Evolutionary conservation across 345 rosid species (phyloP), one percentile per base, ranked within the genome.

Genomic region (Cardamine occulta): DNA sequence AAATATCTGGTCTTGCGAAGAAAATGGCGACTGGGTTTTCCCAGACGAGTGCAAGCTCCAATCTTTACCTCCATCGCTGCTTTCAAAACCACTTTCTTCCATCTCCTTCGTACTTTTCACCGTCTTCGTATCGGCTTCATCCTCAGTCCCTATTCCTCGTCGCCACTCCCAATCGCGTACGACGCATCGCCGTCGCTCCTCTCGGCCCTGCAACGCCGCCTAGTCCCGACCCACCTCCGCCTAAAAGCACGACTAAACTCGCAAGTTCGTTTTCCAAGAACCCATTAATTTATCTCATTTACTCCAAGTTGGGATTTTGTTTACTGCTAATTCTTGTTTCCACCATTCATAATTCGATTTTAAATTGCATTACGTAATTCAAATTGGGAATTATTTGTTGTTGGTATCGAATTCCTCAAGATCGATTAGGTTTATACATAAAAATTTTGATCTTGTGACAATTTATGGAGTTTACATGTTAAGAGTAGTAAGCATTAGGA

Each of bases 171-270:
- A 0, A 62, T 23, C 61, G 39, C 19, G 23, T 56, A 57, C 66
- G 60, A 59, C 66, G 76, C 63, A 78, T 74, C 80, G 66, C 84
- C 13, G 83, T 76, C 67, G 53, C 62, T 26, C 80, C 80, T 68
- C 73, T 42, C 49, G 45, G 80, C 53, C 69, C 81, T 44, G 77
- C 84, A 67, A 58, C 87, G 63, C 62, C 88, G 66, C 62, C 84
- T 13, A 65, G 68, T 35, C 74, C 85, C 57, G 86, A 84, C 47
- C 89, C 83, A 4, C 83, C 84, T 32, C 86, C 82, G 6, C 76
- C 66, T 15, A 68, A 55, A 5, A 79, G 62, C 61, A 73, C 79
- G 1, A 49, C 62, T 52, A 68, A 21, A 0, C 66, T 24, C 70
- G 1, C 61, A 75, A 90, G 93, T 88, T 39, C 19, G 64, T 61